Evolutionary conservation across 345 rosid genomes (phyloP).

Genomic region (Ailanthus altissimus): DNA sequence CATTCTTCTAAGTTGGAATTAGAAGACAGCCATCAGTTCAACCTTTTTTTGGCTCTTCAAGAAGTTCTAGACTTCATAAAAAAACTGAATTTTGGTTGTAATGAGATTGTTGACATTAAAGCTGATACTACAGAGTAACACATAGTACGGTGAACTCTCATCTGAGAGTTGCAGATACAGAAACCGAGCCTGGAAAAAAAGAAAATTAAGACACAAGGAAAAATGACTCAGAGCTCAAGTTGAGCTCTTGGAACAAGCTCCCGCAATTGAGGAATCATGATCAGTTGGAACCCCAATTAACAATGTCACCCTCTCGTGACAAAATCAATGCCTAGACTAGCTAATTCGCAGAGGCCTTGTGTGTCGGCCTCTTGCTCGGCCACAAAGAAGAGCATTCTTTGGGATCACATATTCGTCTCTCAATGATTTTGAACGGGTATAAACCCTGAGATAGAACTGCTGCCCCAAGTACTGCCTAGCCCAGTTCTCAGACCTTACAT

Average conservation of each 20-base stretch:
- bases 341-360: slow-evolving; percentile 53
- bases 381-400: slow-evolving; percentile 81
- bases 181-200: background rate
- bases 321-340: background rate
- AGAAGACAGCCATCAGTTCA: no score
- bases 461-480: slow-evolving; percentile 90
- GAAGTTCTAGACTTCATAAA: no score
- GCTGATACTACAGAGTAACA: background rate
- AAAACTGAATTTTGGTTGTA: background rate
- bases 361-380: slow-evolving; percentile 74
- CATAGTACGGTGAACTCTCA: background rate
- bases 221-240: slow-evolving; percentile 24
- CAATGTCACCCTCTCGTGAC: slow-evolving; percentile 66
- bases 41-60: no score
- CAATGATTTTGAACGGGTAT: slow-evolving; percentile 62
- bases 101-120: background rate
- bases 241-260: slow-evolving; percentile 27
- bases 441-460: slow-evolving; percentile 85
- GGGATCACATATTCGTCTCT: slow-evolving; percentile 86
- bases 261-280: slow-evolving; percentile 3
- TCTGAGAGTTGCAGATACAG: slow-evolving; percentile 3
- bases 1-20: no score
- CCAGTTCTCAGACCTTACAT: slow-evolving; percentile 88
- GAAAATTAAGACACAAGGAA: background rate
- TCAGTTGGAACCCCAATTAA: background rate